Percentiles rank a stretch among this genome's conserved stretches.
Evolutionary conservation across 495 filamentous ascomycete genomes (phyloP).

Genomic region (Bacidia gigantensis): DNA sequence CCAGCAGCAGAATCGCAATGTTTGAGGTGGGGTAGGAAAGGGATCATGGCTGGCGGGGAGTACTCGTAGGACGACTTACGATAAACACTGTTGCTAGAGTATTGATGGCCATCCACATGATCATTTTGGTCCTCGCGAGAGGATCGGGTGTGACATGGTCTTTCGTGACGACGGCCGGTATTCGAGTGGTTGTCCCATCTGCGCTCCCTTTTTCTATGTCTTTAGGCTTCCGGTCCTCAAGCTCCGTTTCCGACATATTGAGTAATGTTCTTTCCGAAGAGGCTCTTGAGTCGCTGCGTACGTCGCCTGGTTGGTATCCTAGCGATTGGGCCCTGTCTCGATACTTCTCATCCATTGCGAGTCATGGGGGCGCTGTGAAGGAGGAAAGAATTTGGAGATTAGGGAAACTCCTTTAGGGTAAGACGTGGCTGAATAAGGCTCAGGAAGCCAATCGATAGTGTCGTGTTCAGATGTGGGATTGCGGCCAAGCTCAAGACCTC

Average conservation of each 20-base stretch:
- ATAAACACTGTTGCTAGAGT: constrained; percentile 19
- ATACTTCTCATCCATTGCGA: constrained; percentile 1
- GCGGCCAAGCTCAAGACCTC: not conserved
- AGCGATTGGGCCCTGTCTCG: not conserved
- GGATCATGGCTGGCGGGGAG: too few relatives aligned
- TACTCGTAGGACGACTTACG: constrained; percentile 9
- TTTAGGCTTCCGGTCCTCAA: constrained; percentile 8
- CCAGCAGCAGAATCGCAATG: too few relatives aligned
- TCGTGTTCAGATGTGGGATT: too few relatives aligned
- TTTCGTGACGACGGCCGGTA: constrained; percentile 12
- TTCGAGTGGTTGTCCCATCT: constrained; percentile 1
- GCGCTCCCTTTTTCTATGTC: constrained; percentile 13
- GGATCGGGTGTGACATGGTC: constrained; percentile 13
- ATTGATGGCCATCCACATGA: constrained; percentile 18
- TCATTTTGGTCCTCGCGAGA: constrained; percentile 12
- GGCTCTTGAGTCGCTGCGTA: constrained; percentile 9
- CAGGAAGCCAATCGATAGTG: not conserved
- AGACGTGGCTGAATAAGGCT: not conserved
- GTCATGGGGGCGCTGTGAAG: not conserved
- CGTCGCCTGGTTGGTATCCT: not conserved
- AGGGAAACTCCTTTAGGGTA: too few relatives aligned
- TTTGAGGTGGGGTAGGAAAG: too few relatives aligned
- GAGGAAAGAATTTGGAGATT: not conserved
- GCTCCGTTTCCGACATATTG: constrained; percentile 16
- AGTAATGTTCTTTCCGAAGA: constrained; percentile 11